Conservation (phyloP, 177 flowering plant genomes). For the Vitis hybrid region DNA sequence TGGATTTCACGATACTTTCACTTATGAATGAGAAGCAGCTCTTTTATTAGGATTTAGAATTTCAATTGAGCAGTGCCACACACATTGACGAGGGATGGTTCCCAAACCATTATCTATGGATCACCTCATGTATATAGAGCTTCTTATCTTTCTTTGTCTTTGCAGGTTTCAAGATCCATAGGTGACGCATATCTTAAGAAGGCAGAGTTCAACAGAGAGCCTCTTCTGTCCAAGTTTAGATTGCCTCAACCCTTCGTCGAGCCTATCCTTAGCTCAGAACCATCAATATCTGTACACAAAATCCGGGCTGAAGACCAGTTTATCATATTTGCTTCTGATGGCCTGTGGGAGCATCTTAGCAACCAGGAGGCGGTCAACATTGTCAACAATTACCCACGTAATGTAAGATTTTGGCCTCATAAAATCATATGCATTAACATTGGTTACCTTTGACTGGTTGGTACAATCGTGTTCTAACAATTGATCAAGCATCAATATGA, state of each 20-base stretch:
- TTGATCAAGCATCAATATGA: too few species aligned
- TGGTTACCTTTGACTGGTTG: too few species aligned
- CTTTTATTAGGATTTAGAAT: too few species aligned
- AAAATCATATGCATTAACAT: too few species aligned
- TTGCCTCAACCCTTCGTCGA: constrained; percentile 41
- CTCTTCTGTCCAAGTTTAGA: constrained; percentile 40
- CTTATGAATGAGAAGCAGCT: too few species aligned
- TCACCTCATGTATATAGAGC: not conserved
- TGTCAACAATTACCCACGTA: constrained; percentile 41
- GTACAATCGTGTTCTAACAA: too few species aligned
- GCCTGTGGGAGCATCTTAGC: constrained; percentile 72
- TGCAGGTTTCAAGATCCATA: constrained; percentile 60
- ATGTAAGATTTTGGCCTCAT: constrained; percentile 29
- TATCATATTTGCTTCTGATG: constrained; percentile 73
- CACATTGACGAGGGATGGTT: not conserved
- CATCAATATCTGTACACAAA: constrained; percentile 38
- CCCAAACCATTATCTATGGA: too few species aligned
- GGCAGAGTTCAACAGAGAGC: constrained; percentile 58
- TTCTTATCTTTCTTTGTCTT: not conserved
- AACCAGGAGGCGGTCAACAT: constrained; percentile 66
- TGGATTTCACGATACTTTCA: too few species aligned
- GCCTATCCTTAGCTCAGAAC: constrained; percentile 61
- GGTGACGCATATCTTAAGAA: constrained; percentile 70
- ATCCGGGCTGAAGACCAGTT: constrained; percentile 52
- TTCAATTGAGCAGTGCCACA: too few species aligned